Conservation (phyloP, 768 basidiomycete genomes). For the Mycena galericulata region DNA sequence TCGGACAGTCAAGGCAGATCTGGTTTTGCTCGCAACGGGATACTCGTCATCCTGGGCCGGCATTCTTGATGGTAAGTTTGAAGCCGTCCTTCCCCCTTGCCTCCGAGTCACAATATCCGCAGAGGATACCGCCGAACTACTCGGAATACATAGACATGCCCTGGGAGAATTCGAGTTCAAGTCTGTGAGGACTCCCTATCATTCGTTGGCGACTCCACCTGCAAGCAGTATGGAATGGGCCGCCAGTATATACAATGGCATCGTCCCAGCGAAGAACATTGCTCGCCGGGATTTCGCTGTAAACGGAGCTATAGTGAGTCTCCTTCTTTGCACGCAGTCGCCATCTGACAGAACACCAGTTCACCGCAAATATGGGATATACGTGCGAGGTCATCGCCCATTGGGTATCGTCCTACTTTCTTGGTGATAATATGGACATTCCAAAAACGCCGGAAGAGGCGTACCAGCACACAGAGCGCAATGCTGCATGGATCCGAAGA, state of each 20-base stretch:
- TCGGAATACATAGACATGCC: slow-evolving; percentile 61
- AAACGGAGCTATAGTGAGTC: slow-evolving; percentile 68
- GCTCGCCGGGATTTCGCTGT: slow-evolving; percentile 68
- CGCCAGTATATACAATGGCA: slow-evolving; percentile 68
- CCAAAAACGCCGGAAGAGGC: slow-evolving; percentile 62
- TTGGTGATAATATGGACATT: slow-evolving; percentile 63
- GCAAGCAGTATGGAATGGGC: slow-evolving; percentile 50
- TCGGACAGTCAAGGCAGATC: slow-evolving; percentile 53
- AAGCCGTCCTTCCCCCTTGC: not conserved
- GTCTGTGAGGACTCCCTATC: slow-evolving; percentile 53
- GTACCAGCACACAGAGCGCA: slow-evolving; percentile 52
- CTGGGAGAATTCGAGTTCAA: slow-evolving; percentile 34
- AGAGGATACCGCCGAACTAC: slow-evolving; percentile 61
- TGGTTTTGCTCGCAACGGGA: slow-evolving; percentile 69
- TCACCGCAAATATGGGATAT: slow-evolving; percentile 66
- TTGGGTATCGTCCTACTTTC: slow-evolving; percentile 76
- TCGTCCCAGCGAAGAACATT: slow-evolving; percentile 72
- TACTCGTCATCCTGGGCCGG: slow-evolving; percentile 68
- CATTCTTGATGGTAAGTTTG: slow-evolving; percentile 46
- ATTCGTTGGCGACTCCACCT: slow-evolving; percentile 56
- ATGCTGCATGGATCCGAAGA: slow-evolving; percentile 64
- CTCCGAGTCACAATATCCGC: not conserved
- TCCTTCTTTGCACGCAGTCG: not conserved
- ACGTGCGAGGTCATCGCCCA: slow-evolving; percentile 65
- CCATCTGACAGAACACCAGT: no score